Base-by-base conservation (phyloP, 1,284 basidiomycete genomes). In the Leccinum solheimii region DNA sequence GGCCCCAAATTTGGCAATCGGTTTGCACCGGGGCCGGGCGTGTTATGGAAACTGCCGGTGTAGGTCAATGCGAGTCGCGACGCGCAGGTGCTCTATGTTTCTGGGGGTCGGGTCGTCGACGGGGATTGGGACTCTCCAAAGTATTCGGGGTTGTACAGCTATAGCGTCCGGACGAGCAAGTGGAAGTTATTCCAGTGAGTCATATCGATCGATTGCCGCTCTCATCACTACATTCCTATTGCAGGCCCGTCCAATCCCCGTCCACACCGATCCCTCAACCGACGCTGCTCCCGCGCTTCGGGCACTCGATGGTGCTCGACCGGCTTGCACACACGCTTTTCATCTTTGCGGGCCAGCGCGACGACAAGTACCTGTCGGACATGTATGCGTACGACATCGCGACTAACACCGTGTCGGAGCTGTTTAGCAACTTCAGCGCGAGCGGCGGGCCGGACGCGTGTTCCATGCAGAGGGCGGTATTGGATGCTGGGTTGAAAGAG, bases 221-320 rank as follows among this genome's bases (percentile, higher is more conserved):
- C 53, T 63, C 19, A 36, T 27, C 19, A 2, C 14, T 53, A 8
- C 30, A 14, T 16, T 19, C 49, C 27, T 45, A 50, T 36, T 40
- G 26, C 53, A 81, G 78, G 64, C 74, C 74, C 34, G 65, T 78
- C 40, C 77, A 79, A 63, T 67, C 71, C 1, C 34, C 58, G 2
- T 57, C 61, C 30, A 38, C 72, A 1, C 65, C 71, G 43, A 57
- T 67, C 4, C 68, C 74, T 10, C 76, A 78, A 58, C 69, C 69
- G 2, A 60, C 73, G 48, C 83, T 88, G 34, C 79, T 85, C 30
- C 78, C 85, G 13, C 86, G 89, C 30, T 89, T 81, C 64, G 89
- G 88, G 1, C 90, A 92, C 73, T 90, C 88, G 1, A 92, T 92
- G 90, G 82, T 91, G 1, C 77, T 91, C 27, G 90, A 92, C 62